Evolutionary conservation across 2,329 filamentous ascomycete species (phyloP).

Genomic region (Ophiobolus disseminans): DNA sequence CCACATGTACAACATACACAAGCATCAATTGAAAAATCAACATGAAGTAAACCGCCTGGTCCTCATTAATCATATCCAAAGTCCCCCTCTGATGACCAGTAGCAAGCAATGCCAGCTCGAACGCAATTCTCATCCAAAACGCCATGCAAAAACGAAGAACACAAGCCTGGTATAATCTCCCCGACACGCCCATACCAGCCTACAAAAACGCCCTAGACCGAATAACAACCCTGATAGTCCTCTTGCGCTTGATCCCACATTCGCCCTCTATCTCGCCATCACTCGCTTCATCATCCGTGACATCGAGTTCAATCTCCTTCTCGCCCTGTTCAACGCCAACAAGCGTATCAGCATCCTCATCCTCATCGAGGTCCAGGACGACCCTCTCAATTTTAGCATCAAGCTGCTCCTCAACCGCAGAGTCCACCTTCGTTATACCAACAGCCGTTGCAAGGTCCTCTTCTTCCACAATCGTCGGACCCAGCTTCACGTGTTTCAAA

Average conservation of each 20-base stretch:
- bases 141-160: no score
- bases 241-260: conserved; percentile 34
- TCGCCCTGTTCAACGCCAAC: conserved; percentile 8
- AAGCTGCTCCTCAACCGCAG: no score
- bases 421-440: conserved; percentile 9
- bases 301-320: conserved; percentile 28
- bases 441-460: conserved; percentile 26
- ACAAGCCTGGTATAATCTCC: no score
- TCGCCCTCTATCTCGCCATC: conserved; percentile 21
- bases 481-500: conserved; percentile 25
- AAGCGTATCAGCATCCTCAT: conserved; percentile 12
- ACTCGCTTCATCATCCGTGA: conserved; percentile 25
- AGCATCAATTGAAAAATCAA: not conserved
- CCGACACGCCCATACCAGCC: not conserved
- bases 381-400: conserved; percentile 26
- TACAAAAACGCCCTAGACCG: conserved; percentile 45
- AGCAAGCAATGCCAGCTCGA: not conserved
- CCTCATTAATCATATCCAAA: conserved; percentile 4
- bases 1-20: not conserved
- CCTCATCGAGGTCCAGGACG: conserved; percentile 20
- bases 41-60: not conserved
- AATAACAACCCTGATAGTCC: conserved; percentile 43
- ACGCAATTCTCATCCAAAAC: not conserved
- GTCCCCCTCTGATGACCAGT: no score
- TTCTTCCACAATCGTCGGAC: conserved; percentile 40